These are phyloP conservation scores for Myotisia sp. DNA, from an alignment of 2,329 filamentous ascomycete species.

Conservation along the genomic window DNA sequence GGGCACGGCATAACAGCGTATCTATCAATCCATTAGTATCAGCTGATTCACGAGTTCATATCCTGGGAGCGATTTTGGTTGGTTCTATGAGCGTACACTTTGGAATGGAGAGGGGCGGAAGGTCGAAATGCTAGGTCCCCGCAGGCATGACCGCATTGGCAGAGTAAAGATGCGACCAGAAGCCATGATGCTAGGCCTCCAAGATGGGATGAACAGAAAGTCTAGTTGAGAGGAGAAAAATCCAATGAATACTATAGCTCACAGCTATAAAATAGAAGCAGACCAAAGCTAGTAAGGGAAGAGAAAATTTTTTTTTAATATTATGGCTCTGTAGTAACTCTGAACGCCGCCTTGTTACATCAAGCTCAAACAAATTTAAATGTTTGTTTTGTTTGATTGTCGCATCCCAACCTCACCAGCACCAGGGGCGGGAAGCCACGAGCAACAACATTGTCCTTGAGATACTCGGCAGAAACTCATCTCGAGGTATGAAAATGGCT, in stretches of 20 bases:
- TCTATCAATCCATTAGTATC: slow-evolving; percentile 29
- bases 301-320: too few species aligned
- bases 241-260: too few species aligned
- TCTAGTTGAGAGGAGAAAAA: not conserved
- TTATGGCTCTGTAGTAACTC: too few species aligned
- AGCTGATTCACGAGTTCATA: too few species aligned
- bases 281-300: too few species aligned
- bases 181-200: slow-evolving; percentile 51
- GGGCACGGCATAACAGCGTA: slow-evolving; percentile 45
- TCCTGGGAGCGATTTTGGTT: too few species aligned
- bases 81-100: slow-evolving; percentile 51
- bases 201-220: slow-evolving; percentile 2
- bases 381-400: slow-evolving; percentile 10
- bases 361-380: too few species aligned
- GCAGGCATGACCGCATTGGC: slow-evolving; percentile 66
- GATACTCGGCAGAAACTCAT: too few species aligned
- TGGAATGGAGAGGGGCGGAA: slow-evolving; percentile 35
- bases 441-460: too few species aligned
- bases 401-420: not conserved
- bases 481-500: slow-evolving; percentile 39
- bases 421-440: not conserved
- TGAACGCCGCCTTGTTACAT: slow-evolving; percentile 4
- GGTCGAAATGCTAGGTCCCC: slow-evolving; percentile 41
- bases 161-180: slow-evolving; percentile 63
- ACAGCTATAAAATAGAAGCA: too few species aligned